Conservation (phyloP, 2,329 filamentous ascomycete species). For the Fusarium palustre region DNA sequence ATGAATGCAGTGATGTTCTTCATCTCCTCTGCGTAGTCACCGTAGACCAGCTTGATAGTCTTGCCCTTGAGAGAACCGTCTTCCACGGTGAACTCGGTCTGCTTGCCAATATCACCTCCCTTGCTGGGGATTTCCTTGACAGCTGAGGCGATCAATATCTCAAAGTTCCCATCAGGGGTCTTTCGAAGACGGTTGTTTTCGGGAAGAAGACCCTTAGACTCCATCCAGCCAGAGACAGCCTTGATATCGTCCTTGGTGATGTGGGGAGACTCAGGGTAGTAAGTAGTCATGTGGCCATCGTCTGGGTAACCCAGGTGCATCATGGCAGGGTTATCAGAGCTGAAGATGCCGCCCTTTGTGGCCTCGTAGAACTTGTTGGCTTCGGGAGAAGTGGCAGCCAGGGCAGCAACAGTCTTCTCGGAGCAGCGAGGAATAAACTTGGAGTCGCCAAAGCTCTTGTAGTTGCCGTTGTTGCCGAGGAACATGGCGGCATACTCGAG, state of each 20-base stretch:
- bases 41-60: conserved; percentile 77
- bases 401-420: conserved; percentile 71
- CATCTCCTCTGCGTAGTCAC: conserved; percentile 80
- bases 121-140: conserved; percentile 67
- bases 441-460: conserved; percentile 87
- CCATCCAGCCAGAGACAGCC: conserved; percentile 78
- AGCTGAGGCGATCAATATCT: conserved; percentile 80
- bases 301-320: conserved; percentile 83
- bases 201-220: conserved; percentile 75
- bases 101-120: conserved; percentile 76
- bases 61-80: conserved; percentile 73
- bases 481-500: conserved; percentile 83
- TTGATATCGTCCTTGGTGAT: conserved; percentile 82
- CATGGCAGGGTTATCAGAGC: conserved; percentile 69
- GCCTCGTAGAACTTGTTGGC: conserved; percentile 73
- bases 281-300: conserved; percentile 81
- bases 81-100: conserved; percentile 69
- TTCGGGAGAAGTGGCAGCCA: conserved; percentile 71
- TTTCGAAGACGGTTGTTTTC: conserved; percentile 84
- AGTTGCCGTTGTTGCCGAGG: conserved; percentile 84
- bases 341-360: conserved; percentile 79
- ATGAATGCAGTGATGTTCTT: conserved; percentile 73
- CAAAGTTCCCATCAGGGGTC: conserved; percentile 71
- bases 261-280: conserved; percentile 80
- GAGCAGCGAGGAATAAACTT: conserved; percentile 83